Evolutionary conservation across 106 monocot genomes (phyloP).

Genomic region (Dioscorea dumetorum): DNA sequence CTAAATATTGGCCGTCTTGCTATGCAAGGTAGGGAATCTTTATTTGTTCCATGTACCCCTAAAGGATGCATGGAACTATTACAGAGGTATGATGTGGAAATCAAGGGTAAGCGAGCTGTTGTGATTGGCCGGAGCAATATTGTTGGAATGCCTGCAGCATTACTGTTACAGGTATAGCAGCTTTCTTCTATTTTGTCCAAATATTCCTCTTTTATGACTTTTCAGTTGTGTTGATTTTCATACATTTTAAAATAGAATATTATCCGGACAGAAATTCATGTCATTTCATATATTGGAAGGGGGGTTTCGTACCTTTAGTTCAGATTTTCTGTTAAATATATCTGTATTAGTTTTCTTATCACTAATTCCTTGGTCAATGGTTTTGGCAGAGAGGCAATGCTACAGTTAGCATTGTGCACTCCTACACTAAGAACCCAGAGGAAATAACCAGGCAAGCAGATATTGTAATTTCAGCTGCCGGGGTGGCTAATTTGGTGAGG

Average conservation of each 20-base stretch:
- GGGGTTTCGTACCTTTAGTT: not conserved
- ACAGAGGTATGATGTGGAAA: constrained; percentile 57
- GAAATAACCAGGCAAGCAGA: constrained; percentile 87
- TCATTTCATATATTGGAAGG: not conserved
- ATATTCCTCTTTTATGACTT: not conserved
- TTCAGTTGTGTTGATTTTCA: not conserved
- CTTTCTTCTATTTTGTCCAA: constrained; percentile 2
- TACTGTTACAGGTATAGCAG: constrained; percentile 65
- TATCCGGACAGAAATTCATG: not conserved
- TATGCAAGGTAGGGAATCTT: constrained; percentile 87
- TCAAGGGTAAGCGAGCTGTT: constrained; percentile 87
- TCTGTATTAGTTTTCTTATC: not conserved
- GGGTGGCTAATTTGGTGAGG: constrained; percentile 84
- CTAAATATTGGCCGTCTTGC: constrained; percentile 90
- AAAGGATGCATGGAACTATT: constrained; percentile 97
- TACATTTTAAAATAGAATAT: not conserved
- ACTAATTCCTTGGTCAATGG: not conserved
- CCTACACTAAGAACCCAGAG: constrained; percentile 80
- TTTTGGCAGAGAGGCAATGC: constrained; percentile 72
- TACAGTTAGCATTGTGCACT: constrained; percentile 84
- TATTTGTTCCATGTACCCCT: constrained; percentile 95
- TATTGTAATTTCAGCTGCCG: constrained; percentile 80
- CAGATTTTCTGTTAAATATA: not conserved
- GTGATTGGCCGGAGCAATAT: constrained; percentile 96
- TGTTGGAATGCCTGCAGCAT: constrained; percentile 89